A percentile compares a stretch with the other conserved stretches of the same genome.
Conservation (phyloP, 352 stramenopile genomes). For the Phytophthora meadii region DNA sequence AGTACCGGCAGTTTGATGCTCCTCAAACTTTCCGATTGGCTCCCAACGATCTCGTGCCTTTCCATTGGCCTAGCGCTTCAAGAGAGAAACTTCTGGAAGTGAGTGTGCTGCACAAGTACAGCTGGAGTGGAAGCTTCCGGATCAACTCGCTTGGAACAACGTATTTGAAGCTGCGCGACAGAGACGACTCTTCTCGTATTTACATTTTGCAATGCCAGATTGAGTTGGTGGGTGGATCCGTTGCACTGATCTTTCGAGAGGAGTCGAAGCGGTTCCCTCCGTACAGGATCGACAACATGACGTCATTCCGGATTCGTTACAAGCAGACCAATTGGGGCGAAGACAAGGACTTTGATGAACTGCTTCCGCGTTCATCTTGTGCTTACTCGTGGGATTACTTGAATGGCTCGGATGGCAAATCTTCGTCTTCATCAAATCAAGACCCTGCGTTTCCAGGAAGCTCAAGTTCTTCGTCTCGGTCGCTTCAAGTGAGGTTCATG, state of each 20-base stretch:
- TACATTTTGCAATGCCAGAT: constrained; percentile 92
- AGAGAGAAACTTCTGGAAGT: constrained; percentile 87
- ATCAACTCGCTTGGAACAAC: constrained; percentile 88
- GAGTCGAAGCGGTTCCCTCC: constrained; percentile 88
- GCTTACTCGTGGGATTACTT: constrained; percentile 90
- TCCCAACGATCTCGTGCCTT: constrained; percentile 81
- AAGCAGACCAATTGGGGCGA: constrained; percentile 83
- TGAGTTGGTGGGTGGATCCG: constrained; percentile 85
- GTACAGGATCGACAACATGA: constrained; percentile 93
- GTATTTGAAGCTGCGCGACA: constrained; percentile 87
- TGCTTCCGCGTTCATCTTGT: constrained; percentile 74
- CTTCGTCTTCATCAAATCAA: constrained; percentile 58
- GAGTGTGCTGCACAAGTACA: constrained; percentile 81
- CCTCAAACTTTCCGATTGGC: constrained; percentile 77
- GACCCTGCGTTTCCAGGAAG: constrained; percentile 69
- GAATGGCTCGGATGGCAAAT: constrained; percentile 69
- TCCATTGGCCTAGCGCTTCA: constrained; percentile 84
- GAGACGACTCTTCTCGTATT: constrained; percentile 68
- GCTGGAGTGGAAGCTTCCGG: constrained; percentile 87
- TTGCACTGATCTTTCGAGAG: constrained; percentile 85
- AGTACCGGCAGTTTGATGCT: constrained; percentile 83
- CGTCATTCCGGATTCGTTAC: constrained; percentile 89
- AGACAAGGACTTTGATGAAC: constrained; percentile 78
- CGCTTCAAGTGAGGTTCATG: constrained; percentile 90
- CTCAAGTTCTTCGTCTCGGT: constrained; percentile 66